Evolutionary conservation across 1,284 basidiomycete species (phyloP), one percentile per base, ranked within the genome.

Genomic region (Porogramme epimiltina): DNA sequence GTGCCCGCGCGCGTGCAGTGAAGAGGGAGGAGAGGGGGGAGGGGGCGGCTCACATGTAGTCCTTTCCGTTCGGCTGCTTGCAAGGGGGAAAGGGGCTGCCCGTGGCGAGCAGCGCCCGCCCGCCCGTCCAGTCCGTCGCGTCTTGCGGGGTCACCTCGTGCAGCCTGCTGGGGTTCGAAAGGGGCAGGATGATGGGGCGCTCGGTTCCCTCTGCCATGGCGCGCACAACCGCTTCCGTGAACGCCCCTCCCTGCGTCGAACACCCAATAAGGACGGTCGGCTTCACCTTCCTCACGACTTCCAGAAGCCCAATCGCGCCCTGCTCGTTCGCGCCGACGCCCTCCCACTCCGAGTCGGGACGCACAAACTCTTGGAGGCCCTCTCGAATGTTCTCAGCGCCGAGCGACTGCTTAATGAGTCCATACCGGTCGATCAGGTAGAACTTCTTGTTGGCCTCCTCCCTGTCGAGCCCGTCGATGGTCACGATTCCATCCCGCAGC

Each of bases 231-330:
- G 88, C 83, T 70, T 93, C 84, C 39, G 81, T 87, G 68, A 95
- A 95, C n/a, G 87, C 89, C 2, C 89, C 88, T n/a, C 79, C 75
- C 39, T 83, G 76, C 1, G 92, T 94, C 50, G 89, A 92, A 51
- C 87, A 89, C 34, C 93, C 93, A 56, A 94, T 89, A 40, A 93
- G 65, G 13, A 91, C 79, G 1, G 89, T 93, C 38, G 84, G 84
- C 58, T 78, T 78, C 39, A 87, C 79, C 54, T 77, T 74, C 69
- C 81, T 80, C 54, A 93, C 81, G 5, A 89, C 86, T 23, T 91
- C 85, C 47, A 86, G 66, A 45, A 93, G 69, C 11, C 67, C 65
- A 41, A 84, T 73, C 54, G 78, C 77, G 8, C 75, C 76, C 1
- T 70, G 62, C n/a, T 69, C 71, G 45, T 78, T 76, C 18, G 65